phyloP scores from a whole-genome alignment of 2,329 filamentous ascomycete genomes.

The Corniculantispora saksenae region DNA sequence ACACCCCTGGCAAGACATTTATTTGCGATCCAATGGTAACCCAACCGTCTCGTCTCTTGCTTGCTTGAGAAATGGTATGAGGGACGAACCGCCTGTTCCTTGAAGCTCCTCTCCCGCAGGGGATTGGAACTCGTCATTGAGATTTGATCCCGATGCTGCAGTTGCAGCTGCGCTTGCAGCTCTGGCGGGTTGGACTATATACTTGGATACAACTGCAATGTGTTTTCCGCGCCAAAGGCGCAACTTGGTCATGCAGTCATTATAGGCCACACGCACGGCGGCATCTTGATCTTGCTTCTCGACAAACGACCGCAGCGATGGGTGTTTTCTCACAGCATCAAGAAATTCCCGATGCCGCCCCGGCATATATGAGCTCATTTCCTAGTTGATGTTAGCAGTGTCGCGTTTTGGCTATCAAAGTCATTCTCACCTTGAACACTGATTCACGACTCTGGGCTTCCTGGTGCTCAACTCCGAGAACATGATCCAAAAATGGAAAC shows the following conservation, averaged over 20 bases:
- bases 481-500: conserved; percentile 24
- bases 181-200: conserved; percentile 19
- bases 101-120: conserved; percentile 6
- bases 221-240: conserved; percentile 23
- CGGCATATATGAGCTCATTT: conserved; percentile 24
- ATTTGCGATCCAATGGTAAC: background rate
- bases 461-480: conserved; percentile 22
- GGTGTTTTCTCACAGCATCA: conserved; percentile 11
- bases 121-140: too few species aligned
- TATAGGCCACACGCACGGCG: conserved; percentile 11
- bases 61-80: conserved; percentile 26
- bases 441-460: conserved; percentile 9
- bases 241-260: conserved; percentile 20
- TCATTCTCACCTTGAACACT: conserved; percentile 21
- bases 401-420: background rate
- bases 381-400: background rate
- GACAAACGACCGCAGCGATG: conserved; percentile 22
- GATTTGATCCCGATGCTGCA: background rate
- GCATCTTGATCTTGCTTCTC: conserved; percentile 6
- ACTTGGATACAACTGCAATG: conserved; percentile 26
- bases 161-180: conserved; percentile 3
- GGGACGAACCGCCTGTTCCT: conserved; percentile 21
- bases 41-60: conserved; percentile 32
- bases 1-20: background rate
- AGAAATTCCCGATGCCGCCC: conserved; percentile 23